Evolutionary conservation across 768 basidiomycete species (phyloP), one percentile per base, ranked within the genome.

Genomic region (Collybia nuda): DNA sequence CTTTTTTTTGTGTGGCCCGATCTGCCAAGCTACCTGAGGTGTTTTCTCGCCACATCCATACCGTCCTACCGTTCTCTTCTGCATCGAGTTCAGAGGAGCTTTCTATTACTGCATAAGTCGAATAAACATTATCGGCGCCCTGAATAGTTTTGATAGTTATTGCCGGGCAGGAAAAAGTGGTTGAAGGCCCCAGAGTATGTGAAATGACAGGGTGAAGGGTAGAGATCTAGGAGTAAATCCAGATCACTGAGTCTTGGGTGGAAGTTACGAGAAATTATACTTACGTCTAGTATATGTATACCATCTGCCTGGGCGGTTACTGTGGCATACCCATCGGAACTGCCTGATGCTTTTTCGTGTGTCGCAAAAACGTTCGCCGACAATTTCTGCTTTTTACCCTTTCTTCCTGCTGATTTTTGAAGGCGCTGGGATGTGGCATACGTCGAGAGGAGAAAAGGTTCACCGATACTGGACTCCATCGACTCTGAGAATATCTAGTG

Each of bases 241-340:
- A 48, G 29, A 7, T 11, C 46, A 15, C 24, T 32, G 32, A 32
- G 32, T 11, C 32, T 32, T 11, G 32, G 9, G 14, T 7, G 24
- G 48, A 17, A 24, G 45, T 8, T 41, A 38, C 19, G n/a, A 14
- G 7, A 35, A 54, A 43, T 44, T 48, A 26, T 17, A 73, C 78
- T 58, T 61, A 90, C 89, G 63, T 91, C 85, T 51, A 88, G 65
- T 40, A 92, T 63, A 67, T 91, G 88, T 35, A 91, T 70, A 24
- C 90, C 90, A 49, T 92, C 88, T 54, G 77, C 79, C 53, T 90
- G 87, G 11, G 76, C 84, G 12, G 86, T 78, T 48, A 88, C 74
- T 0, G 86, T 86, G 37, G 79, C 84, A 72, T 77, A 78, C 22
- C 82, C 79, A 35, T 86, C 82, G 38, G 68, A 62, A 40, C 63